Evolutionary conservation across 257 asterid genomes (phyloP).

Genomic region (Solanum pimpinellifolium): DNA sequence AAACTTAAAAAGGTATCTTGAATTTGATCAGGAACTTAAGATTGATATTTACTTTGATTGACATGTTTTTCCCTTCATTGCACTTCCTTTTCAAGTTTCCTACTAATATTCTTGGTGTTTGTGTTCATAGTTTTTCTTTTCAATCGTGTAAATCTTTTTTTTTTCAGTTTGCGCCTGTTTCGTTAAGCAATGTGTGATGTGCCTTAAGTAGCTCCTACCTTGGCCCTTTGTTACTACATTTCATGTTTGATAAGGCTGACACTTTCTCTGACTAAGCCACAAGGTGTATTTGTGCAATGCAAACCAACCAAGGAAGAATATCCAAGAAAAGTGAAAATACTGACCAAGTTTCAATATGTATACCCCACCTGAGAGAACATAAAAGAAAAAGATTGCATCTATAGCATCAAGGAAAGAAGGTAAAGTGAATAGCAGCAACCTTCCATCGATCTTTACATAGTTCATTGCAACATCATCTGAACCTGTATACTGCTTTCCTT

Average conservation of each 20-base stretch:
- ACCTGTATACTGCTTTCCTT: slow-evolving; percentile 85
- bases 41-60: not conserved
- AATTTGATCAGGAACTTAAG: not conserved
- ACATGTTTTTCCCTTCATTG: not conserved
- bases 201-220: not conserved
- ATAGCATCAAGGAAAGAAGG: not conserved
- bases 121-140: not conserved
- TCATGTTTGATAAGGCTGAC: not conserved
- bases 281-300: not conserved
- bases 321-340: not conserved
- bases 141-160: not conserved
- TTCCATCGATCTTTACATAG: slow-evolving; percentile 68
- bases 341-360: not conserved
- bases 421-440: slow-evolving; percentile 26
- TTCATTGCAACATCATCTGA: slow-evolving; percentile 87
- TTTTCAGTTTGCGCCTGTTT: not conserved
- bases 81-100: not conserved
- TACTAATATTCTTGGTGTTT: not conserved
- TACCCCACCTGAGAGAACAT: not conserved
- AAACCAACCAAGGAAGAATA: not conserved
- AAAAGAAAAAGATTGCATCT: not conserved
- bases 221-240: not conserved
- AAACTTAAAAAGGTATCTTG: not conserved
- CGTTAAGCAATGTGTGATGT: not conserved
- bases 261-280: not conserved